phyloP scores from a whole-genome alignment of 2,329 filamentous ascomycete species.

The Penicillium sp. region DNA sequence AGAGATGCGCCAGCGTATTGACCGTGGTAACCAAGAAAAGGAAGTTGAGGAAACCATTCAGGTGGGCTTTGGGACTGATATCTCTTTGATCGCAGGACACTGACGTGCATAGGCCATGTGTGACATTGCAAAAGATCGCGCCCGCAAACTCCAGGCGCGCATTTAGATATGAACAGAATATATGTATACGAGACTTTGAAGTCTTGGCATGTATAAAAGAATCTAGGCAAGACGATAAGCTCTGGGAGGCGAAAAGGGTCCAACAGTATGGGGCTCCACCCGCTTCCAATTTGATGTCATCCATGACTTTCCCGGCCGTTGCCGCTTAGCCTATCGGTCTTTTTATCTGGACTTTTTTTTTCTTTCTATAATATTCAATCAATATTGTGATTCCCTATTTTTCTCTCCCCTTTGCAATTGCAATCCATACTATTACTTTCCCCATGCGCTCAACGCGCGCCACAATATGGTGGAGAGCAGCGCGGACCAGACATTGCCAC shows the following conservation, averaged over 20 bases:
- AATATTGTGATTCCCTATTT: conserved; percentile 1
- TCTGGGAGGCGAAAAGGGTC: not conserved
- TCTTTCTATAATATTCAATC: not conserved
- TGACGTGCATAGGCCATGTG: conserved; percentile 68
- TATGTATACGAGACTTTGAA: not conserved
- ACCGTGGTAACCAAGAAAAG: conserved; percentile 60
- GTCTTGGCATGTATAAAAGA: not conserved
- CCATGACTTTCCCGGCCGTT: conserved; percentile 21
- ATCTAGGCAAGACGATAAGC: not conserved
- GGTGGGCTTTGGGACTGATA: conserved; percentile 49
- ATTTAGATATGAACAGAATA: conserved; percentile 8
- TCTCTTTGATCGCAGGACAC: not conserved
- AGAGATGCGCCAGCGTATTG: conserved; percentile 76
- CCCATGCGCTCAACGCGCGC: conserved; percentile 26
- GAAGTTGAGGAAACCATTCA: conserved; percentile 75
- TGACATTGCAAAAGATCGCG: conserved; percentile 81
- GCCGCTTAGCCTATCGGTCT: conserved; percentile 16
- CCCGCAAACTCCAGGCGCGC: conserved; percentile 57
- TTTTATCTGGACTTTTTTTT: not conserved
- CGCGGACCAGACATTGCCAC: conserved; percentile 26
- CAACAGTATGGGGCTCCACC: conserved; percentile 10
- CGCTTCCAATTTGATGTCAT: conserved; percentile 30
- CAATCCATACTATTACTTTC: not conserved
- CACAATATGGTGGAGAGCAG: conserved; percentile 35
- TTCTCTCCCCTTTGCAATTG: conserved; percentile 1